phyloP scores from a whole-genome alignment of 2,329 filamentous ascomycete species.

The Fusarium dimerum region DNA sequence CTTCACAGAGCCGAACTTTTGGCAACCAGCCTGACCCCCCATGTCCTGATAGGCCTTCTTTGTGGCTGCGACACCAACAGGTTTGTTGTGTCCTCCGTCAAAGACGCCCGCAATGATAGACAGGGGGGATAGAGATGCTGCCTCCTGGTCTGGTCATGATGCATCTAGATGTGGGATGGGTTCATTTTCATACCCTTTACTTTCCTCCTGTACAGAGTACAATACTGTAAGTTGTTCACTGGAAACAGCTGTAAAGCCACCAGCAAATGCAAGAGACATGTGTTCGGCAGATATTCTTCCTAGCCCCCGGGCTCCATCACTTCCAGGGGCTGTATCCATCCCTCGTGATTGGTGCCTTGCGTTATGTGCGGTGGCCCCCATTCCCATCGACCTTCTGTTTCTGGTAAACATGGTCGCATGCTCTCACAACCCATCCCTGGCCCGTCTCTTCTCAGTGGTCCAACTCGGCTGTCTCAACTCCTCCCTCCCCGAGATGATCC shows the following conservation, averaged over 20 bases:
- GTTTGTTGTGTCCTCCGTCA: neutral
- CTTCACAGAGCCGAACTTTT: constrained; percentile 14
- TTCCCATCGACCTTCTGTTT: constrained; percentile 39
- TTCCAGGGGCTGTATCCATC: constrained; percentile 28
- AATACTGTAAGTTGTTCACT: too few species aligned
- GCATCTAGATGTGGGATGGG: too few species aligned
- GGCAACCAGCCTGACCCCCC: constrained; percentile 3
- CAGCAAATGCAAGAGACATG: constrained; percentile 2
- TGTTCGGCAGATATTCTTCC: constrained; percentile 29
- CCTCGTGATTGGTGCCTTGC: constrained; percentile 34
- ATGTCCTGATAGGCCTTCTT: too few species aligned
- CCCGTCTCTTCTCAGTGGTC: constrained; percentile 29
- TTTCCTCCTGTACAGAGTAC: too few species aligned
- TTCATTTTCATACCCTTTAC: too few species aligned
- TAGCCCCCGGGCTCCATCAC: constrained; percentile 11
- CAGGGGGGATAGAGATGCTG: neutral
- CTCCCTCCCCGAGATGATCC: neutral
- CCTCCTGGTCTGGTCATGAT: too few species aligned
- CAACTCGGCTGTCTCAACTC: constrained; percentile 1
- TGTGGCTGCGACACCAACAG: too few species aligned
- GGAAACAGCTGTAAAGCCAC: too few species aligned
- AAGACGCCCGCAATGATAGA: neutral
- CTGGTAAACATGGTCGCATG: constrained; percentile 36
- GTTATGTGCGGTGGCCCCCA: constrained; percentile 32
- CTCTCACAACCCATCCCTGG: constrained; percentile 31